Evolutionary conservation across 352 stramenopile species (phyloP).

Genomic region (Globisporangium mamillatum): DNA sequence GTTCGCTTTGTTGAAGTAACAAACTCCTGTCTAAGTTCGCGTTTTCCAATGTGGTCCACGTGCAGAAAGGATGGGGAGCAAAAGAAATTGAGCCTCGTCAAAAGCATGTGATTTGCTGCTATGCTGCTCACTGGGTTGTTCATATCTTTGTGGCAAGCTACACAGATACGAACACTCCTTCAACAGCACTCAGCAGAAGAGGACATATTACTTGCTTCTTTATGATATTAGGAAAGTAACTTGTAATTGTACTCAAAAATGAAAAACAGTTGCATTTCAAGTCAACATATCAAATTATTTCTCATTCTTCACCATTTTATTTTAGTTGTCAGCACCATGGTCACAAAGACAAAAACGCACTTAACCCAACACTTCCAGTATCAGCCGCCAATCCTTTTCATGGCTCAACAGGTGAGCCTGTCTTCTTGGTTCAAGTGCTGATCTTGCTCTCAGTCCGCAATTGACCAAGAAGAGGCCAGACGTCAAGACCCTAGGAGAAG

Average conservation of each 20-base stretch:
- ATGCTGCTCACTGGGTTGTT: not conserved
- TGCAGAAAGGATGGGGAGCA: not conserved
- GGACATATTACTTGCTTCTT: not conserved
- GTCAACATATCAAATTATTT: no score
- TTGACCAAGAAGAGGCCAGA: slow-evolving; percentile 4
- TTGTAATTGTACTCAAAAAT: no score
- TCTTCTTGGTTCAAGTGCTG: not conserved
- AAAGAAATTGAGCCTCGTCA: not conserved
- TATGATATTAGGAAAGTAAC: no score
- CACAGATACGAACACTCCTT: not conserved
- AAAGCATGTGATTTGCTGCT: not conserved
- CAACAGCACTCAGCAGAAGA: not conserved
- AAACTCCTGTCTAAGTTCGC: not conserved
- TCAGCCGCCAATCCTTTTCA: not conserved
- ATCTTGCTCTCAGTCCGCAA: not conserved
- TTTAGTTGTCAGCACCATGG: not conserved
- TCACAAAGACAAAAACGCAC: not conserved
- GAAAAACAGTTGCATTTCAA: no score
- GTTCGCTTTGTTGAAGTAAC: not conserved
- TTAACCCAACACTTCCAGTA: not conserved
- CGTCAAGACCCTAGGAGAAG: not conserved
- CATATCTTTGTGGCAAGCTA: not conserved
- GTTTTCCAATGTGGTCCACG: not conserved
- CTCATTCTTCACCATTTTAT: not conserved
- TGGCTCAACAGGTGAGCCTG: not conserved